Conservation (phyloP, 2,329 filamentous ascomycete genomes). For the Aspergillus fumigatus region DNA sequence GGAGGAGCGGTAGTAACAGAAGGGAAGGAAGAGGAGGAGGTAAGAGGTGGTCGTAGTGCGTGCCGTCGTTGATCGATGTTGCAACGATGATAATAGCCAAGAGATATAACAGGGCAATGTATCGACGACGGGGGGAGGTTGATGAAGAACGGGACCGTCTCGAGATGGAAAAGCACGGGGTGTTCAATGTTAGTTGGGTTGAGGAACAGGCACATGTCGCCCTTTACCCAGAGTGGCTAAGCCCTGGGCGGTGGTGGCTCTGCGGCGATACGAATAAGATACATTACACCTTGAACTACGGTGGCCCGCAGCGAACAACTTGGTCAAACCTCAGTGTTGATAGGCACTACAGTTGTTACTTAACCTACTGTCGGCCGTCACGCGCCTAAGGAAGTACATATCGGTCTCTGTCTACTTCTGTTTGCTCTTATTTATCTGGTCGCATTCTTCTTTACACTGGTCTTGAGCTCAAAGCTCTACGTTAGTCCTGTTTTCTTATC, state of each 20-base stretch:
- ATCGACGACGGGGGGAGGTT: conserved; percentile 1
- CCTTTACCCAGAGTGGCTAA: conserved; percentile 19
- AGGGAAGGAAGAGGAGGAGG: conserved; percentile 6
- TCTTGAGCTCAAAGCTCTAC: neutral
- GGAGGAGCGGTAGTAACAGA: conserved; percentile 6
- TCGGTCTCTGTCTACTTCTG: neutral
- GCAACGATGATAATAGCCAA: neutral
- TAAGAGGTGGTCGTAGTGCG: neutral
- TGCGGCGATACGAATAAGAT: neutral
- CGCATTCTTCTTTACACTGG: neutral
- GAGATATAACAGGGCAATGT: neutral
- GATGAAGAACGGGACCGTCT: conserved; percentile 9
- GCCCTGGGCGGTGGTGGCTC: conserved; percentile 1
- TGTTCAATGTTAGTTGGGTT: conserved; percentile 17
- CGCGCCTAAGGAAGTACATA: neutral
- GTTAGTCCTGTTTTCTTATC: neutral
- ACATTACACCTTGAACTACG: conserved; percentile 9
- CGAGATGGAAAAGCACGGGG: conserved; percentile 18
- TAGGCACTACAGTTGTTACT: neutral
- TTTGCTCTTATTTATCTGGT: neutral
- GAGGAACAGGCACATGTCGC: conserved; percentile 21
- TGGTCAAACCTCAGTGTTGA: conserved; percentile 3
- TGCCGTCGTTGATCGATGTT: neutral
- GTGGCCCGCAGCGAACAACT: conserved; percentile 14
- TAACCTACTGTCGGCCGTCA: neutral